Percentiles rank a stretch among this genome's conserved stretches.
phyloP scores from a whole-genome alignment of 1,284 basidiomycete species.

The Lentinula novae-zelandiae region DNA sequence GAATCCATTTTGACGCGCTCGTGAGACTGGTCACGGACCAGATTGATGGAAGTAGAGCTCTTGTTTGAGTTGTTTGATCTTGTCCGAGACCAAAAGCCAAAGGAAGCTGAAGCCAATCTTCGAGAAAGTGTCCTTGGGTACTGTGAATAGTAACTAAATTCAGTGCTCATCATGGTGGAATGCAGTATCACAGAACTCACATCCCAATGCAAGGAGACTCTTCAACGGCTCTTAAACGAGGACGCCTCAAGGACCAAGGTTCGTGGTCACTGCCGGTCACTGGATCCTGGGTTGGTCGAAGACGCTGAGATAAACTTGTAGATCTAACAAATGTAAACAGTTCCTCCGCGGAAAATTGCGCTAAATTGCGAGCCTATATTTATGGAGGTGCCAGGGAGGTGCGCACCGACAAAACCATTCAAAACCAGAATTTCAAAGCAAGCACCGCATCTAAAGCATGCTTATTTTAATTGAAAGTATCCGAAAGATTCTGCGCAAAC shows the following conservation, averaged over 20 bases:
- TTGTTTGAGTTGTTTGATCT: not conserved
- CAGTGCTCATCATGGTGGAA: not conserved
- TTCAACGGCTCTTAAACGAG: not conserved
- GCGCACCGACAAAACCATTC: too few species aligned
- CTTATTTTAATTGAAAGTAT: too few species aligned
- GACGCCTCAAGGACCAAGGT: not conserved
- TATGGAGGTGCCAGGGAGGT: too few species aligned
- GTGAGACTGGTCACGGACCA: not conserved
- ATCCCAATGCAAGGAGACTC: not conserved
- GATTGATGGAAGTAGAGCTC: not conserved
- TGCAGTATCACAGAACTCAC: not conserved
- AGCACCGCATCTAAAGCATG: too few species aligned
- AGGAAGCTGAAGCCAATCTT: not conserved
- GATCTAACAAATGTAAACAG: not conserved
- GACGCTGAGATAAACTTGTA: not conserved
- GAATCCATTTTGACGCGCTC: constrained; percentile 1
- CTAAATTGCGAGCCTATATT: too few species aligned
- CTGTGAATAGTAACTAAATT: not conserved
- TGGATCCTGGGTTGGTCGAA: not conserved
- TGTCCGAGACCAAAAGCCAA: not conserved
- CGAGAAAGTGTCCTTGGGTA: constrained; percentile 3
- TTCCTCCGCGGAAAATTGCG: too few species aligned
- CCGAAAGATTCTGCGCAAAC: too few species aligned
- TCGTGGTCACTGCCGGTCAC: not conserved
- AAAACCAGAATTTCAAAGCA: too few species aligned